Evolutionary conservation across 2,329 filamentous ascomycete species (phyloP).

Genomic region (Claviceps sp.): DNA sequence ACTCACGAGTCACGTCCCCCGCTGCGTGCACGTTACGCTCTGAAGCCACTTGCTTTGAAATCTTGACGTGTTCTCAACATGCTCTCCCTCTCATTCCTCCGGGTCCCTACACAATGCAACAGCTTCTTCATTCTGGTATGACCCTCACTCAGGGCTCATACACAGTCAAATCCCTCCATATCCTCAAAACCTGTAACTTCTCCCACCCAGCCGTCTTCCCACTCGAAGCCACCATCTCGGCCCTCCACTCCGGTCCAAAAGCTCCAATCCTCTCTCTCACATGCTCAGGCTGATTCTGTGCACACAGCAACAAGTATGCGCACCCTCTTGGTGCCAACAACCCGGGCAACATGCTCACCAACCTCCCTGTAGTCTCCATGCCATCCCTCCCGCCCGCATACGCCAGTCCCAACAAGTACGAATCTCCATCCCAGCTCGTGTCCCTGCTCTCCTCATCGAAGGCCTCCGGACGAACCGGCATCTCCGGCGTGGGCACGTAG

Average conservation of each 20-base stretch:
- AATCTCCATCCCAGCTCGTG: constrained; percentile 61
- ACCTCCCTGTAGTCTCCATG: constrained; percentile 81
- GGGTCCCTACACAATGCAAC: not conserved
- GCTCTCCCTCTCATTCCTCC: not conserved
- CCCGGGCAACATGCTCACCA: constrained; percentile 55
- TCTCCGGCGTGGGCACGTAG: constrained; percentile 74
- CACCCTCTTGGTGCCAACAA: constrained; percentile 56
- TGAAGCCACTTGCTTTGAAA: not conserved
- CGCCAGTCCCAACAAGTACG: constrained; percentile 67
- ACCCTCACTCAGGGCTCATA: too few species aligned
- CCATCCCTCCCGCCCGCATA: constrained; percentile 84
- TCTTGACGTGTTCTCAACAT: not conserved
- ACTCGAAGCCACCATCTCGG: constrained; percentile 66
- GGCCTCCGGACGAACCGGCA: constrained; percentile 41
- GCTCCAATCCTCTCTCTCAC: constrained; percentile 49
- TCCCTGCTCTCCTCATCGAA: constrained; percentile 10
- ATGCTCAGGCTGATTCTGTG: constrained; percentile 71
- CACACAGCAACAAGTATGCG: constrained; percentile 80
- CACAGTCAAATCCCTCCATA: constrained; percentile 47
- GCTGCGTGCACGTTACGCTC: not conserved
- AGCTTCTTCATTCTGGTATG: not conserved
- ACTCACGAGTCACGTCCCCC: too few species aligned
- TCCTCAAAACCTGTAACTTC: constrained; percentile 75
- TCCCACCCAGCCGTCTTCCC: constrained; percentile 90
- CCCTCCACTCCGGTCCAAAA: constrained; percentile 50